Base-by-base conservation (phyloP, 352 stramenopile genomes). In the Globisporangium nunn region DNA sequence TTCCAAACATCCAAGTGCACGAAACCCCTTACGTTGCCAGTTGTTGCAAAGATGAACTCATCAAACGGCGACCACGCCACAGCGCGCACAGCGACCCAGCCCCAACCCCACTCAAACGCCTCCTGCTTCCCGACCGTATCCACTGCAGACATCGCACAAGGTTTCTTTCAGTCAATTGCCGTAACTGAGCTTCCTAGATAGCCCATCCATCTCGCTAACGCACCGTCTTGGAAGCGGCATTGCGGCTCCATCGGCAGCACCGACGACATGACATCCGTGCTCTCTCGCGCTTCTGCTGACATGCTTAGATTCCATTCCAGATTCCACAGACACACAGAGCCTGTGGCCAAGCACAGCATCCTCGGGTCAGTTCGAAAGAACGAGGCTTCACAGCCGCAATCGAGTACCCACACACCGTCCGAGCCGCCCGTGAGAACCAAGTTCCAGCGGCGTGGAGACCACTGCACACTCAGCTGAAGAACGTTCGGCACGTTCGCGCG, bases 111-210 rank as follows among this genome's bases (percentile, higher is more conserved):
- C 39, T 92, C 82, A 57, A 91, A 88, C 1, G 76, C 64, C 53
- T 92, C 78, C 59, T 92, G 81, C 58, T 95, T 95, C 50, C 78
- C 80, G 17, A 88, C 71, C 6, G 80, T 87, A 41, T 95, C 85
- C 11, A 79, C 85, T 94, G 46, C n/a, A 63, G 8, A 28, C 17
- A 52, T 51, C 65, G 1, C 0, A 18, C 23, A 23, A 23, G 23
- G 23, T 23, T 23, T 23, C 23, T 23, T 3, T 54, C n/a, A 56
- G 30, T 31, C 12, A 30, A n/a, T 41, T 33, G 14, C 8, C 41
- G 18, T 23, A 23, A 23, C 23, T 23, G 14, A 39, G 30, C 11
- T n/a, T 17, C 6, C 11, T 12, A 43, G 37, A 2, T 11, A 40
- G 10, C 14, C 6, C 50, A 54, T 28, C 55, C 33, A 46, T n/a